Conservation (phyloP, 257 asterid genomes). For the Petrea volubilis region DNA sequence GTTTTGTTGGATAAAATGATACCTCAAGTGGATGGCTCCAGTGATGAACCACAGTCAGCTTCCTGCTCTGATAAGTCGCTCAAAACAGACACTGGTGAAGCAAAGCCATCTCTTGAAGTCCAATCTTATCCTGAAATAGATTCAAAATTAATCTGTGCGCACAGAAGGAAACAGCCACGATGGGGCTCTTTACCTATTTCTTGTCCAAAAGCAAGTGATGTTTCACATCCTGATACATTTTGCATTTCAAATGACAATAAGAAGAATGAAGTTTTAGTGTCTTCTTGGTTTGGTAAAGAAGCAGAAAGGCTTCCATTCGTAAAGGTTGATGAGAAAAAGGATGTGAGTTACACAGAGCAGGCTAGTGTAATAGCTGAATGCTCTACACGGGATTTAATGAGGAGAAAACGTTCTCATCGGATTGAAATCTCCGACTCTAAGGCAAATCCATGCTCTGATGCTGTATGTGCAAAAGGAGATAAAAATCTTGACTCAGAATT, state of each 20-base stretch:
- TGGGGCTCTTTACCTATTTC: constrained; percentile 84
- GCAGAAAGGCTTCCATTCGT: constrained; percentile 31
- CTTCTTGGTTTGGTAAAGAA: constrained; percentile 38
- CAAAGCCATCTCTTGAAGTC: constrained; percentile 30
- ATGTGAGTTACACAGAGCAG: constrained; percentile 32
- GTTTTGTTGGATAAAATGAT: constrained; percentile 39
- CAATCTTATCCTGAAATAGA: constrained; percentile 30
- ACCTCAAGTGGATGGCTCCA: constrained; percentile 83
- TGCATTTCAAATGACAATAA: constrained; percentile 25
- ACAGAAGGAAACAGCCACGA: constrained; percentile 51
- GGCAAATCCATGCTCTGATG: constrained; percentile 34
- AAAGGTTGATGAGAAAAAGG: constrained; percentile 30
- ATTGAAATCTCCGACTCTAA: constrained; percentile 45
- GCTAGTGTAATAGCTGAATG: constrained; percentile 46
- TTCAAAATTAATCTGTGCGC: constrained; percentile 36
- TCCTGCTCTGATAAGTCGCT: constrained; percentile 41
- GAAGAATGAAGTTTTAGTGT: constrained; percentile 30
- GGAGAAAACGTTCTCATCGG: constrained; percentile 70
- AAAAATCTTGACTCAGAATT: constrained; percentile 21
- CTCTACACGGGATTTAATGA: constrained; percentile 85
- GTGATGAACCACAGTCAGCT: constrained; percentile 52
- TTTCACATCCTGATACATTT: constrained; percentile 34
- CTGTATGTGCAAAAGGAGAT: constrained; percentile 35
- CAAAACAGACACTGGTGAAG: constrained; percentile 36
- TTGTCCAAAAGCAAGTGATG: constrained; percentile 34